Conservation (phyloP, 106 monocot genomes). For the Acorus gramineus region DNA sequence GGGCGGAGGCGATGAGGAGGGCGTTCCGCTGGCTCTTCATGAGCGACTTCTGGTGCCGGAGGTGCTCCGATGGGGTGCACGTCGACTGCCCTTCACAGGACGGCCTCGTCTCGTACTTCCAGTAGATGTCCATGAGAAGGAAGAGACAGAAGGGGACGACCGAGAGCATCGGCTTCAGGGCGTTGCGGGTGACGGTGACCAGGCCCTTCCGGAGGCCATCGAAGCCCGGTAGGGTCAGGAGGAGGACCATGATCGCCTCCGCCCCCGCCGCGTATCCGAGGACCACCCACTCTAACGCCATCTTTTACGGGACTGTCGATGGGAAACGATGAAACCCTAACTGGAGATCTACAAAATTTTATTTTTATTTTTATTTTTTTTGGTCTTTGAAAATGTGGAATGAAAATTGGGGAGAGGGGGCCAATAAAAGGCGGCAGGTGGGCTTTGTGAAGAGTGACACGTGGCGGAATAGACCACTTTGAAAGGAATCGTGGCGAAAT, state of each 20-base stretch:
- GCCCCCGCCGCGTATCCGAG: slow-evolving; percentile 66
- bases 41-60: slow-evolving; percentile 63
- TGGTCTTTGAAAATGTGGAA: too few species aligned
- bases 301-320: background rate
- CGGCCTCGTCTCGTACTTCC: slow-evolving; percentile 78
- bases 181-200: slow-evolving; percentile 37
- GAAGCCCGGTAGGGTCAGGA: slow-evolving; percentile 66
- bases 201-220: slow-evolving; percentile 50
- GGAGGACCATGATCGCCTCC: slow-evolving; percentile 74
- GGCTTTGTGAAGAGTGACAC: too few species aligned
- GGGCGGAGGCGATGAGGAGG: slow-evolving; percentile 56
- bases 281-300: slow-evolving; percentile 91
- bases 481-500: too few species aligned
- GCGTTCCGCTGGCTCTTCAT: slow-evolving; percentile 84
- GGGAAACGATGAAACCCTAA: too few species aligned
- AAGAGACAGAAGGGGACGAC: slow-evolving; percentile 79
- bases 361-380: too few species aligned
- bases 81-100: slow-evolving; percentile 47
- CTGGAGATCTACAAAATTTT: too few species aligned
- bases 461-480: too few species aligned
- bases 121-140: slow-evolving; percentile 71
- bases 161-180: slow-evolving; percentile 64
- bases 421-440: too few species aligned
- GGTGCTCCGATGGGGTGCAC: slow-evolving; percentile 62
- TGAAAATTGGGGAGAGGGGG: too few species aligned